Conservation (phyloP, 257 asterid species). For the Gardenia jasminoides region DNA sequence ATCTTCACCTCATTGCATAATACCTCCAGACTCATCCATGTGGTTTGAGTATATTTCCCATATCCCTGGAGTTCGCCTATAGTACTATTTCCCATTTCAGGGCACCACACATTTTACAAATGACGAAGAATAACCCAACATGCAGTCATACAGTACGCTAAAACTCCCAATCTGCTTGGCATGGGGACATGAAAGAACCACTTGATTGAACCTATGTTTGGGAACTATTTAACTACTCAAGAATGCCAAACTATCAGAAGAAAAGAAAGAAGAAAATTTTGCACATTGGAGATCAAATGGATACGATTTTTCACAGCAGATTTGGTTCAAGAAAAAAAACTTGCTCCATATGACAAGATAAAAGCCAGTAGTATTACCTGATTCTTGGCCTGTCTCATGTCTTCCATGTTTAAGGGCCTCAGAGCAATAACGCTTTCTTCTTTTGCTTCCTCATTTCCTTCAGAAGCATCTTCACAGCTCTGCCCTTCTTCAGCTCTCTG, state of each 20-base stretch:
- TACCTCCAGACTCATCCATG: too few relatives aligned
- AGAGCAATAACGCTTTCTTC: slow-evolving; percentile 57
- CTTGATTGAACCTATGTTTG: not conserved
- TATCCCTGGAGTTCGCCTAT: not conserved
- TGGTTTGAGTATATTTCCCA: too few relatives aligned
- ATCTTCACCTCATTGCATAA: too few relatives aligned
- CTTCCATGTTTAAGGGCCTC: slow-evolving; percentile 89
- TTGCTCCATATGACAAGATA: not conserved
- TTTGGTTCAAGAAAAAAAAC: not conserved
- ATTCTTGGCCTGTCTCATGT: slow-evolving; percentile 78
- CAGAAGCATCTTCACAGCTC: slow-evolving; percentile 42
- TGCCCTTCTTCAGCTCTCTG: slow-evolving; percentile 40
- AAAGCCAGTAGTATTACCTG: slow-evolving; percentile 46
- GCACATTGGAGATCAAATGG: not conserved
- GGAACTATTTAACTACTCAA: not conserved
- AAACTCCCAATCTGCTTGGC: not conserved
- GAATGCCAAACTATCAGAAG: not conserved
- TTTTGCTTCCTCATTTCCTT: slow-evolving; percentile 42
- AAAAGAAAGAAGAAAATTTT: not conserved
- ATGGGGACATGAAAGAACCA: not conserved
- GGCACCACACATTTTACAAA: not conserved
- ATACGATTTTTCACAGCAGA: not conserved
- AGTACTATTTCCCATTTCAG: not conserved
- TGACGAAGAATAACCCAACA: not conserved
- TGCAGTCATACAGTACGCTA: not conserved